These are phyloP conservation scores for Cladophialophora carrionii DNA, from an alignment of 2,329 filamentous ascomycete genomes.

Conservation along the genomic window DNA sequence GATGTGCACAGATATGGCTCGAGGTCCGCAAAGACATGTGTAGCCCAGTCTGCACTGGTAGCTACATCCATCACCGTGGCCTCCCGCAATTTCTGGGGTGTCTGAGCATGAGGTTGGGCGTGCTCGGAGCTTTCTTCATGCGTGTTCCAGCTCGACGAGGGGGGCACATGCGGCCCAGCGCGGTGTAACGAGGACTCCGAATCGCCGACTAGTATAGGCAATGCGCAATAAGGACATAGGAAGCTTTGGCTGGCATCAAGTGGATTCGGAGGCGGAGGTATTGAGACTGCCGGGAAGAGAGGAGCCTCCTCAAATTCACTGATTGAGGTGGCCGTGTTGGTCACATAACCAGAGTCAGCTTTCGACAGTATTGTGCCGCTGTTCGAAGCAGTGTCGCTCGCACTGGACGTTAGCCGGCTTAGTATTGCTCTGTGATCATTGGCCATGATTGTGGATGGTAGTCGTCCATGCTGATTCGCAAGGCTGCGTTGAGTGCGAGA, in stretches of 20 bases:
- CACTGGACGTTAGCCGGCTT: not conserved
- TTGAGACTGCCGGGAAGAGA: not conserved
- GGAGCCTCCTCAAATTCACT: not conserved
- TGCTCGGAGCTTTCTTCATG: not conserved
- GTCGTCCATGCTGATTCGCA: not conserved
- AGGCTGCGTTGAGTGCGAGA: not conserved
- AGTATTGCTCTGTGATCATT: not conserved
- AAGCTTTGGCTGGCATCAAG: not conserved
- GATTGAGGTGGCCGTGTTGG: not conserved
- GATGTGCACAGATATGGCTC: slow-evolving; percentile 12
- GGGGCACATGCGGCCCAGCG: not conserved
- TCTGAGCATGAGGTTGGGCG: not conserved
- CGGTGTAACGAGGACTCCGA: not conserved
- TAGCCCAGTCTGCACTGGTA: not conserved
- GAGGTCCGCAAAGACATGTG: slow-evolving; percentile 6
- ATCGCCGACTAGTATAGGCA: slow-evolving; percentile 1
- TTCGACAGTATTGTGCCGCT: not conserved
- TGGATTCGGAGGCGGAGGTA: not conserved
- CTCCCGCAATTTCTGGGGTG: not conserved
- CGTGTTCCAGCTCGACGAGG: not conserved
- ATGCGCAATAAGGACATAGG: not conserved
- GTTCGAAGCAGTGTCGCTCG: not conserved
- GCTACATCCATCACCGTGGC: not conserved
- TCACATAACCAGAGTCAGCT: not conserved
- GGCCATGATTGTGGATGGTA: not conserved